A percentile compares a stretch with the other conserved stretches of the same genome.
Conservation (phyloP, 192 early-diverging fungal genomes). For the Neocallimastix lanati region DNA sequence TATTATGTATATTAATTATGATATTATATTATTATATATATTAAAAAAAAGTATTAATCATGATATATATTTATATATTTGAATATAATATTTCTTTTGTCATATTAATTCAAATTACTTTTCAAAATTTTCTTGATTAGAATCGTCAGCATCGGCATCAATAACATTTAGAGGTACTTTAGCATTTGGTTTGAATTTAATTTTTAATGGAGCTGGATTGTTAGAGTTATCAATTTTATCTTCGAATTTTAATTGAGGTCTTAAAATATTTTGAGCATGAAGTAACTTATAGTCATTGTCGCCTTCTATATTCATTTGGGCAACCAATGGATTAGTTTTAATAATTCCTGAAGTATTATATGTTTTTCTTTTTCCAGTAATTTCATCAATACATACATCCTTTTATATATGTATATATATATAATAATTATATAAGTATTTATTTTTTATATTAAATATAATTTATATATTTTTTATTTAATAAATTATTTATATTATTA, state of each 20-base stretch:
- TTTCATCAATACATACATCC: slow-evolving; percentile 60
- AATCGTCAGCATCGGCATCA: background rate
- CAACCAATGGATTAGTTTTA: slow-evolving; percentile 18
- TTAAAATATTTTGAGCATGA: slow-evolving; percentile 49
- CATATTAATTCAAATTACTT: slow-evolving; percentile 16
- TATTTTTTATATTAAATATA: too few relatives aligned
- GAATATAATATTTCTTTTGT: slow-evolving; percentile 9
- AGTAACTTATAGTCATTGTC: slow-evolving; percentile 25
- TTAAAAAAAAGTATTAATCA: too few relatives aligned
- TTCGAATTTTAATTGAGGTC: slow-evolving; percentile 75
- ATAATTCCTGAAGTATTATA: background rate
- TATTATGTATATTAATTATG: too few relatives aligned
- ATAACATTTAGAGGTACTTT: slow-evolving; percentile 40
- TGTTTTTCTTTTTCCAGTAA: slow-evolving; percentile 13
- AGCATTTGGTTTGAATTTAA: slow-evolving; percentile 68
- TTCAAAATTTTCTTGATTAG: background rate
- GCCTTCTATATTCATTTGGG: slow-evolving; percentile 4
- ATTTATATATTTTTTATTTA: too few relatives aligned
- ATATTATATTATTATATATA: too few relatives aligned
- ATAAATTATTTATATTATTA: too few relatives aligned
- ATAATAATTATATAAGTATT: too few relatives aligned
- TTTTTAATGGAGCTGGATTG: slow-evolving; percentile 57
- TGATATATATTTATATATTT: background rate
- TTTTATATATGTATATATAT: slow-evolving; percentile 6
- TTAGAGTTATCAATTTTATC: slow-evolving; percentile 77